Evolutionary conservation across 352 stramenopile genomes (phyloP).

Genomic region (Phytophthora macrochlamydospora): DNA sequence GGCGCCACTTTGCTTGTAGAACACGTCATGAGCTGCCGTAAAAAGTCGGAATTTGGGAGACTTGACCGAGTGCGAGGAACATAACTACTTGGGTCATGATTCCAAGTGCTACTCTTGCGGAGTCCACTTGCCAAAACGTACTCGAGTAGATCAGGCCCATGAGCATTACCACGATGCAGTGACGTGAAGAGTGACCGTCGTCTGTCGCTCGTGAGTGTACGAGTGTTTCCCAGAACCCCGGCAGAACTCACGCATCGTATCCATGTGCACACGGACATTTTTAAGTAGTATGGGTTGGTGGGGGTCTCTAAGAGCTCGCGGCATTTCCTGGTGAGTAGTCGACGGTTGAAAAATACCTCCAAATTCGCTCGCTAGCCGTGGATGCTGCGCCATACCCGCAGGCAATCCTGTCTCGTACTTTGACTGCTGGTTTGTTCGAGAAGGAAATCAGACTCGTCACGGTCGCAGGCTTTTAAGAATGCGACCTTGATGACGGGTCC

Average conservation of each 20-base stretch:
- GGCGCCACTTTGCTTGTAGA: not conserved
- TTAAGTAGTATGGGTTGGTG: not conserved
- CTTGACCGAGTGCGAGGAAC: not conserved
- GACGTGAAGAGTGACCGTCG: not conserved
- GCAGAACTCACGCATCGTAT: not conserved
- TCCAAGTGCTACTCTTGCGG: not conserved
- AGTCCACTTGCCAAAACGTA: not conserved
- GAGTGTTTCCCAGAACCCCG: not conserved
- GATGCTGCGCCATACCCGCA: not conserved
- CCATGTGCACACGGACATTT: not conserved
- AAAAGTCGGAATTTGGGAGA: not conserved
- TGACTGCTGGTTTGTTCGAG: not conserved
- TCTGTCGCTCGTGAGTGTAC: not conserved
- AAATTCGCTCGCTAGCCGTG: not conserved
- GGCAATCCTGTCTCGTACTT: not conserved
- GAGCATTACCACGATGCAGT: not conserved
- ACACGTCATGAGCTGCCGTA: not conserved
- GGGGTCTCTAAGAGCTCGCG: not conserved
- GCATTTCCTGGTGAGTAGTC: not conserved
- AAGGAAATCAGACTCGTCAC: not conserved
- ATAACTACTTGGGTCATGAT: not conserved
- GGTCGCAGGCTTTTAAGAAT: not conserved
- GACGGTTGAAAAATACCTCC: not conserved
- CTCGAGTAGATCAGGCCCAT: not conserved
- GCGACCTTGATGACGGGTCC: not conserved